Base-by-base conservation (phyloP, 495 filamentous ascomycete genomes). In the Penicillium bialowiezense region DNA sequence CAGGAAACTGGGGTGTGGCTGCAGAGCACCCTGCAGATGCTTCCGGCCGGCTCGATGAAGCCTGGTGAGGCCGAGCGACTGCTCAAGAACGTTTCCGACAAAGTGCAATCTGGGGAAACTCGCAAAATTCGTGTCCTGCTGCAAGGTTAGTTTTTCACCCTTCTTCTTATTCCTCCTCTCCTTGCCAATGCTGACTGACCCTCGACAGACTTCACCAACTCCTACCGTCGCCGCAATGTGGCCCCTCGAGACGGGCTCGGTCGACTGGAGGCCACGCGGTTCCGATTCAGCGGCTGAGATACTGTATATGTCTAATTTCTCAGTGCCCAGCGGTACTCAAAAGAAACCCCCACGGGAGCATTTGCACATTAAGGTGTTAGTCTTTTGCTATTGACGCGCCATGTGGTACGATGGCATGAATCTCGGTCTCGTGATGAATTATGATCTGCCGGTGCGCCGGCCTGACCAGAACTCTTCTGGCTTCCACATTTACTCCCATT, bases 181-280 rank as follows among this genome's bases (percentile, higher is more conserved):
- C 36, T n/a, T n/a, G n/a, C n/a, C n/a, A n/a, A n/a, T n/a, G n/a
- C n/a, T n/a, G n/a, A n/a, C 50, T 61, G 44, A 63, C 48, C 20
- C 29, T 15, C 9, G 33, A 3, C 32, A 75, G 89, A 99, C 68
- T 99, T 99, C 63, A 96, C 95, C 6, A 96, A 90, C 58, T 86
- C 81, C 31, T 99, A 97, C 64, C 84, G 93, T 33, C 74, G 95
- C 55, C 79, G 95, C 55, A 96, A 99, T 66, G 87, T 99, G 10
- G 91, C 91, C 17, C 91, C 91, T n/a, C 71, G 91, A 46, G 91
- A 96, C 57, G 91, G 91, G 4, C 75, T 97, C 34, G 91, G 91
- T 6, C 76, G 87, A 53, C 67, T 97, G 33, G 89, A 95, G 69
- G 89, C 89, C 7, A 80, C 84, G 42, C 82, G 88, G 33, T 97